Evolutionary conservation across 345 rosid genomes (phyloP).

Genomic region (Arabis hirsuta): DNA sequence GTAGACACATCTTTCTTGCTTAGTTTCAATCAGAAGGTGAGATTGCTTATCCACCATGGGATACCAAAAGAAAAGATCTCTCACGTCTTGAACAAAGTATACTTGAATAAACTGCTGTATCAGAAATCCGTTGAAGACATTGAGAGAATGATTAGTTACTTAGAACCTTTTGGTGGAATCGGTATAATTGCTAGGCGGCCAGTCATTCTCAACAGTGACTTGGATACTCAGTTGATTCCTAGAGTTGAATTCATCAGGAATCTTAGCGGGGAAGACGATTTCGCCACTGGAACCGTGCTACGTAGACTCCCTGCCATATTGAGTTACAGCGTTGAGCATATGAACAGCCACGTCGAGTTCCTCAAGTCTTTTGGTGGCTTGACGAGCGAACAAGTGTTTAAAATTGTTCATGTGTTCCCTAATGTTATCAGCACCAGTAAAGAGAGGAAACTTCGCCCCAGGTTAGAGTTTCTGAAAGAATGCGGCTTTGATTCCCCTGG

Average conservation of each 20-base stretch:
- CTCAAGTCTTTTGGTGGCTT: constrained; percentile 71
- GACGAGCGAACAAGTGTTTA: constrained; percentile 61
- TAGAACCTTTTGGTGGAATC: constrained; percentile 64
- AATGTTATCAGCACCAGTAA: constrained; percentile 63
- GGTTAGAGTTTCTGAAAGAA: constrained; percentile 70
- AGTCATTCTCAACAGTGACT: constrained; percentile 58
- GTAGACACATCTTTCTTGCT: constrained; percentile 52
- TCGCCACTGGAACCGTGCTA: constrained; percentile 56
- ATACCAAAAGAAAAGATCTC: constrained; percentile 59
- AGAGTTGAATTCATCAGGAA: constrained; percentile 57
- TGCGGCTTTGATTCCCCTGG: constrained; percentile 64
- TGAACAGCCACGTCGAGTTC: constrained; percentile 59
- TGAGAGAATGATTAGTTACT: constrained; percentile 56
- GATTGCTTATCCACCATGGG: constrained; percentile 54
- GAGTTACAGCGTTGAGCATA: constrained; percentile 62
- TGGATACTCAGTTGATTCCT: constrained; percentile 68
- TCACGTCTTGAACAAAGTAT: constrained; percentile 66
- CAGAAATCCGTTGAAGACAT: constrained; percentile 64
- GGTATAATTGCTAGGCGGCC: constrained; percentile 65
- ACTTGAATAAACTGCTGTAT: constrained; percentile 58
- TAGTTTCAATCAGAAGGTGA: constrained; percentile 62
- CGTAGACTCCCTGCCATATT: constrained; percentile 64
- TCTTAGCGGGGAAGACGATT: constrained; percentile 72
- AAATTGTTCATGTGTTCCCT: constrained; percentile 67
- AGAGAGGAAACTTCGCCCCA: constrained; percentile 70